These are phyloP conservation scores for Glebionis coronaria DNA, from an alignment of 129 eudicot species.

Conservation along the genomic window DNA sequence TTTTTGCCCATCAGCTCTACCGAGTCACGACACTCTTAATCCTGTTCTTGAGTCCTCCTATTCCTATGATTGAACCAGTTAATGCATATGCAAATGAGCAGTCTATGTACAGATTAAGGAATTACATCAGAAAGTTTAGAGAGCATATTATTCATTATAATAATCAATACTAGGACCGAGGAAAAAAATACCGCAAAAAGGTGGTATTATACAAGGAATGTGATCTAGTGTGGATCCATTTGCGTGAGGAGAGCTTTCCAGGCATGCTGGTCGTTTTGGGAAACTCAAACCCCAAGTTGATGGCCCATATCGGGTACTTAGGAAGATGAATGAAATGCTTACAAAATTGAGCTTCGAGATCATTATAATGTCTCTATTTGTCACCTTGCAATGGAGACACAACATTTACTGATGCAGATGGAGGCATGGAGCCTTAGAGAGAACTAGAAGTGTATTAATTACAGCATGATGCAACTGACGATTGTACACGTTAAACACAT, in stretches of 20 bases:
- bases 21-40: no score
- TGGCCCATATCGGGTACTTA: not conserved
- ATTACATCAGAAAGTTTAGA: not conserved
- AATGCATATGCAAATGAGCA: not conserved
- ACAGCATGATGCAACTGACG: no score
- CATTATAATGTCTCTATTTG: not conserved
- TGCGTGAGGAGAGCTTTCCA: not conserved
- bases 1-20: conserved; percentile 9
- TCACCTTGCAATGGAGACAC: not conserved
- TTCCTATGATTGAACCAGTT: not conserved
- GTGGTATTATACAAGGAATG: not conserved
- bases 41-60: no score
- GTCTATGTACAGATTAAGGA: not conserved
- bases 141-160: not conserved
- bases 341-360: not conserved
- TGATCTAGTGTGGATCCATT: not conserved
- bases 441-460: no score
- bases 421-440: no score
- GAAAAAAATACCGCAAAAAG: not conserved
- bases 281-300: not conserved
- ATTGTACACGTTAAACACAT: no score
- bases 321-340: not conserved
- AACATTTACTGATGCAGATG: no score
- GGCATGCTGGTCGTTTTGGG: not conserved
- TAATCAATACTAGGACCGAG: not conserved